phyloP scores from a whole-genome alignment of 169 alveolate genomes.

The Eimeria tenella region DNA sequence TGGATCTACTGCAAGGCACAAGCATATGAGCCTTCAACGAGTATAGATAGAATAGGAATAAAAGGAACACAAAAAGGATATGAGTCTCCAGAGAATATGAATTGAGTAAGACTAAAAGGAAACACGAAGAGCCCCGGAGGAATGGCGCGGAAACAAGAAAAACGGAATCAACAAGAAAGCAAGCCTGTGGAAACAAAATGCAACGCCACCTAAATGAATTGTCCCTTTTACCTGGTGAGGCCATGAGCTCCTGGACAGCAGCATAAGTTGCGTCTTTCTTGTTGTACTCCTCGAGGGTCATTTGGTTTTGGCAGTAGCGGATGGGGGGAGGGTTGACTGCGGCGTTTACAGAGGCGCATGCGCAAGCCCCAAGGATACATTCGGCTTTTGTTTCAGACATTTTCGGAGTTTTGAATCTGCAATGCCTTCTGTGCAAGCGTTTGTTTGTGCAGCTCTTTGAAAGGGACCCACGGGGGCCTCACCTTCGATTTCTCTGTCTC shows the following conservation, averaged over 20 bases:
- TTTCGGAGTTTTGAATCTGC: no score
- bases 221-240: background rate
- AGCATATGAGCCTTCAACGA: background rate
- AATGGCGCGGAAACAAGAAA: background rate
- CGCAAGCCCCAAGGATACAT: background rate
- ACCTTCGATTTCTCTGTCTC: slow-evolving; percentile 63
- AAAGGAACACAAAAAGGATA: background rate
- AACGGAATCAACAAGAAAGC: background rate
- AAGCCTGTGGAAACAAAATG: background rate
- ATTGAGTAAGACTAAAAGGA: background rate
- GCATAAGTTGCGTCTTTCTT: slow-evolving; percentile 8
- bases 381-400: background rate
- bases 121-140: no score
- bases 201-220: background rate
- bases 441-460: no score
- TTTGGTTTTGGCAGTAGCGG: slow-evolving; percentile 34
- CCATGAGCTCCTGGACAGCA: slow-evolving; percentile 54
- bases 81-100: background rate
- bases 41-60: background rate
- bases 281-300: slow-evolving; percentile 53
- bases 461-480: background rate
- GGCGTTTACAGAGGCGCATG: background rate
- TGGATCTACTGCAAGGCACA: no score
- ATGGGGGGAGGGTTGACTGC: slow-evolving; percentile 48
- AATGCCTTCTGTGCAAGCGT: no score